phyloP scores from a whole-genome alignment of 164 flowering plant species.

The Annona squamosa region DNA sequence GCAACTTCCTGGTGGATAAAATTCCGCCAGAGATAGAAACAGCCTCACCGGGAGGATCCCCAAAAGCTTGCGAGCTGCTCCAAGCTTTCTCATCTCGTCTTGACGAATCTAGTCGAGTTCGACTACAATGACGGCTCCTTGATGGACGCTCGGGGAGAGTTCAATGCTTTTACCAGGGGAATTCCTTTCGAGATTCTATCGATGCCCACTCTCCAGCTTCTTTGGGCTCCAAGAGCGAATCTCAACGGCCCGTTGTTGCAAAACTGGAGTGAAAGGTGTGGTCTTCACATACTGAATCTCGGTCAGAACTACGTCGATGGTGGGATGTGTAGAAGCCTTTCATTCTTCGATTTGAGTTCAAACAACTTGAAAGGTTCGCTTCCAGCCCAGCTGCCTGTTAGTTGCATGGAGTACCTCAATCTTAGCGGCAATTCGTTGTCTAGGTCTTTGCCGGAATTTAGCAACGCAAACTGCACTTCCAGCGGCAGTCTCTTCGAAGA shows the following conservation, averaged over 20 bases:
- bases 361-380: constrained; percentile 43
- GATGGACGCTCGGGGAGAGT: constrained; percentile 34
- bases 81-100: constrained; percentile 39
- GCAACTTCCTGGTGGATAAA: constrained; percentile 32
- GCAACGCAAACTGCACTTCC: constrained; percentile 24
- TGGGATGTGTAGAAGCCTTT: constrained; percentile 40
- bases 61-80: constrained; percentile 40
- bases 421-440: constrained; percentile 48
- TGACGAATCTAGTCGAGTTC: constrained; percentile 46
- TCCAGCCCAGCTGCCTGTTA: constrained; percentile 35
- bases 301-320: constrained; percentile 53
- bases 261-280: constrained; percentile 34
- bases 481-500: constrained; percentile 11
- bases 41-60: constrained; percentile 60
- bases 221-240: constrained; percentile 80
- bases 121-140: constrained; percentile 1
- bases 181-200: constrained; percentile 38
- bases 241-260: constrained; percentile 46
- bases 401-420: constrained; percentile 62
- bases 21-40: constrained; percentile 53
- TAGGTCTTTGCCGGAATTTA: constrained; percentile 37
- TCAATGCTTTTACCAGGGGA: constrained; percentile 56
- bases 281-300: constrained; percentile 42
- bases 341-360: constrained; percentile 57
- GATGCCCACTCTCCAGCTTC: constrained; percentile 41